These are phyloP conservation scores for Phytophthora lateralis DNA, from an alignment of 352 stramenopile genomes.

Conservation along the genomic window DNA sequence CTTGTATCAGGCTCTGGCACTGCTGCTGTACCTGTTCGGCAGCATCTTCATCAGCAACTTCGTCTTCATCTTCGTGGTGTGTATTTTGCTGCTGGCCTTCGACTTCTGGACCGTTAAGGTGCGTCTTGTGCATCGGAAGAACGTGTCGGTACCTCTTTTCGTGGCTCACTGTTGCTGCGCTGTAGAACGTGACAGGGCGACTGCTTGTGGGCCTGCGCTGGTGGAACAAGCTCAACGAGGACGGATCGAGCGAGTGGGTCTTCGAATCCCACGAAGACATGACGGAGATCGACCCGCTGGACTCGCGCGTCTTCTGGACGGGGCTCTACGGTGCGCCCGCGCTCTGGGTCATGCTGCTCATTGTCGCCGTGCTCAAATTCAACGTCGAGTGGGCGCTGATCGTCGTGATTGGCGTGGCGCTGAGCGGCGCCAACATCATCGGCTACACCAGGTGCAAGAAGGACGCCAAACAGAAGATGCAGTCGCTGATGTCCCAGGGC, in stretches of 20 bases:
- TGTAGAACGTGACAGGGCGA: conserved; percentile 85
- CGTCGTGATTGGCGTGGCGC: conserved; percentile 90
- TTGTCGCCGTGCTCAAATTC: conserved; percentile 94
- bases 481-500: conserved; percentile 79
- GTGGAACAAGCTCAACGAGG: conserved; percentile 98
- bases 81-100: conserved; percentile 95
- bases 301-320: conserved; percentile 95
- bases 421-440: conserved; percentile 96
- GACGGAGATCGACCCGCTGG: conserved; percentile 87
- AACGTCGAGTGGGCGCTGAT: conserved; percentile 95
- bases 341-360: conserved; percentile 91
- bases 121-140: conserved; percentile 5
- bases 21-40: conserved; percentile 96
- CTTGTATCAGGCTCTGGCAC: conserved; percentile 57
- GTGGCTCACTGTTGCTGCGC: conserved; percentile 36
- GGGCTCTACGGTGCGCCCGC: conserved; percentile 94
- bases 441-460: conserved; percentile 98
- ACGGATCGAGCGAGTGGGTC: conserved; percentile 95
- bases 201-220: conserved; percentile 95
- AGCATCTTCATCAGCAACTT: conserved; percentile 91
- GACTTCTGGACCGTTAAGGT: conserved; percentile 99
- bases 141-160: conserved; percentile 28
- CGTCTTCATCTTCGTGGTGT: conserved; percentile 97
- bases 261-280: conserved; percentile 95
- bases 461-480: conserved; percentile 86